Evolutionary conservation across 257 asterid genomes (phyloP), one percentile per base, ranked within the genome.

Genomic region (Paraleonurus japonicus): DNA sequence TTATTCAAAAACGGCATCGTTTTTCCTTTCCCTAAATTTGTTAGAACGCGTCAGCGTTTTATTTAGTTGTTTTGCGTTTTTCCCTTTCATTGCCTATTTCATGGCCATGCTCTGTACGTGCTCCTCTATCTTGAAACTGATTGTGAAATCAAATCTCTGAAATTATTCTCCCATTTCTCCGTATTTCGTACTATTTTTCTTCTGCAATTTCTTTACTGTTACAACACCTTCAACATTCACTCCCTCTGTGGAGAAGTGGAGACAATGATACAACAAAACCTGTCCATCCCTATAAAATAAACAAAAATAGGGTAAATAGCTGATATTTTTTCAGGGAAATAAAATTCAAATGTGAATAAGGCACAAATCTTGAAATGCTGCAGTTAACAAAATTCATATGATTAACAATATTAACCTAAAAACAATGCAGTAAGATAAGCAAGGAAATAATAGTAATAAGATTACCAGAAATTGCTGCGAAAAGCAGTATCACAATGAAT

Each of bases 181-280:
- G n/a, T n/a, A n/a, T n/a, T n/a, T n/a, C n/a, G n/a, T n/a, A n/a
- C n/a, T n/a, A n/a, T n/a, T n/a, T n/a, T n/a, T n/a, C n/a, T n/a
- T n/a, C n/a, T n/a, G n/a, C n/a, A n/a, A n/a, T n/a, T n/a, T n/a
- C n/a, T n/a, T n/a, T n/a, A n/a, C n/a, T n/a, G n/a, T n/a, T n/a
- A n/a, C n/a, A n/a, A n/a, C n/a, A n/a, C n/a, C n/a, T n/a, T n/a
- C n/a, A n/a, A n/a, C 88, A 66, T 87, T 85, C 17, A 92, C 95
- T 73, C 67, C 83, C 81, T n/a, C 98, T 92, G 83, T 19, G 59
- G 27, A n/a, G 47, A 45, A 5, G 16, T 58, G 13, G 23, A 64
- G 62, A 68, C 20, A 37, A 51, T 61, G 53, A n/a, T n/a, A n/a
- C 59, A 69, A 58, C 11, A 55, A 65, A 69, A 51, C 6, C n/a